Evolutionary conservation across 1,284 basidiomycete species (phyloP), one percentile per base, ranked within the genome.

Genomic region (Ganoderma sinense): DNA sequence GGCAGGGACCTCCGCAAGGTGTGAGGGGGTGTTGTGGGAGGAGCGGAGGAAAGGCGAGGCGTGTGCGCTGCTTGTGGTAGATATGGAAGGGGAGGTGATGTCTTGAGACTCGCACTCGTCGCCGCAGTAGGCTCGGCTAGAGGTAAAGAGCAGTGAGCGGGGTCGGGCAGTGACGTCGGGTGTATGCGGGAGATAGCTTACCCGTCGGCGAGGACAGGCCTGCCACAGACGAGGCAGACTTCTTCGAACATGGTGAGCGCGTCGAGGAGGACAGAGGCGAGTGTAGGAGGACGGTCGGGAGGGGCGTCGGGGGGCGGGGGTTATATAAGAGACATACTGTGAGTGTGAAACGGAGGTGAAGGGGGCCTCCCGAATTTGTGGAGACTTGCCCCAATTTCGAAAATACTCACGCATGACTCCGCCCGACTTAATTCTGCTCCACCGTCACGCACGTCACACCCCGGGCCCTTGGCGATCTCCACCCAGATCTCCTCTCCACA

Each of bases 41-140:
- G 85, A 87, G 66, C 82, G 83, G 40, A 91, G 80, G 77, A 85
- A 85, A 0, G 92, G 91, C 16, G 92, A 94, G 18, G 91, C 88
- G 72, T 90, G 86, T 51, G 87, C 84, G 74, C 90, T 92, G 77
- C 89, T 91, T 6, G 89, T 85, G 4, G 89, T 89, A 33, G 91
- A 92, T 45, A 90, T 83, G 61, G 88, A 90, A 2, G 91, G 89
- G 2, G 91, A 91, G 16, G 87, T 85, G 63, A 87, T 81, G 81
- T 94, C 92, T 55, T 85, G 81, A 73, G 79, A 83, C 77, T 91
- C 86, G 79, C 93, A 94, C 73, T 87, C 86, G 77, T 90, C 88
- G 78, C 88, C 91, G 83, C 93, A 94, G 80, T 94, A 94, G 1
- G 89, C 87, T 70, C 85, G 87, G 71, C 91, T 93, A 80, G 69